Evolutionary conservation across 768 basidiomycete species (phyloP), one percentile per base, ranked within the genome.

Genomic region (Calocybe gangraenosa): DNA sequence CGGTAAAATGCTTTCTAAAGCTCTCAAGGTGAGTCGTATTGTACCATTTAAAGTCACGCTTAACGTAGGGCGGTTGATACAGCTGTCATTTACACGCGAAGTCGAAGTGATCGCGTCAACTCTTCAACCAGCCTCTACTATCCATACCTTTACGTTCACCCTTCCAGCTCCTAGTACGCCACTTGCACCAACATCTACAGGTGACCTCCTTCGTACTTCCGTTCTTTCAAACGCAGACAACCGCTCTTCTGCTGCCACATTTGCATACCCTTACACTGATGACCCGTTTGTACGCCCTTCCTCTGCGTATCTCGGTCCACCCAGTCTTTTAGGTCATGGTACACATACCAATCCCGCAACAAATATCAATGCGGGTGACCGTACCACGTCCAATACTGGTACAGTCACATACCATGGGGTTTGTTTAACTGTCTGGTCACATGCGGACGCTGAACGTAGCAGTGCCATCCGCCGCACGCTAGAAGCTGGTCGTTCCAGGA

Each of bases 31-130:
- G 47, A 46, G 64, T 56, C 28, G 47, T 47, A 15, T 36, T 33
- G n/a, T n/a, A n/a, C n/a, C n/a, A n/a, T n/a, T n/a, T n/a, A n/a
- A n/a, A n/a, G n/a, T n/a, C n/a, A n/a, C n/a, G n/a, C n/a, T n/a
- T n/a, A n/a, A n/a, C n/a, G n/a, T n/a, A n/a, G n/a, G n/a, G 8
- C 39, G 25, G 23, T 18, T n/a, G 15, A 37, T 31, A 38, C 25
- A 93, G 90, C 82, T 94, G 36, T 91, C 91, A 7, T 93, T 94
- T 64, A 82, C 89, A 28, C 86, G 87, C 42, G 92, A 95, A 62
- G 88, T 94, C 34, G 92, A 94, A 62, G 85, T 97, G 45, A 87
- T 97, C 60, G 91, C 92, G 11, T 92, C 92, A n/a, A 91, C 92
- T 17, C 76, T 94, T 8, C 90, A 94, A 55, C 94, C 94, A 6